phyloP scores from a whole-genome alignment of 2,329 filamentous ascomycete genomes.

The Beauveria pseudobassiana region DNA sequence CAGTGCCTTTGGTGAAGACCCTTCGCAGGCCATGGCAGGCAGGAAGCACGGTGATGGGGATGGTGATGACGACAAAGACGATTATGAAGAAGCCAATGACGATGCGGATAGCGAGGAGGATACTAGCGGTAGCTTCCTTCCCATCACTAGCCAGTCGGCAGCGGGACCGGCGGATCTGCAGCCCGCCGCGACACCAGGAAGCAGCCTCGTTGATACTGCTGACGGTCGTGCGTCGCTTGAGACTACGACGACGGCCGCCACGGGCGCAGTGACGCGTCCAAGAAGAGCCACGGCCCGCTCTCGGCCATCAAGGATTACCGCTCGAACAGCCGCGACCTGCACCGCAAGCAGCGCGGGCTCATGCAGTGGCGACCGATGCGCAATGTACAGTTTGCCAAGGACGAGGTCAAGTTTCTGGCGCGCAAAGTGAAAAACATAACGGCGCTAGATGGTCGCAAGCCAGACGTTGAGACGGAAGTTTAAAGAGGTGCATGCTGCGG shows the following conservation, averaged over 20 bases:
- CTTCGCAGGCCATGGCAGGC: slow-evolving; percentile 40
- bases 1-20: slow-evolving; percentile 76
- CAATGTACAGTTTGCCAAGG: slow-evolving; percentile 78
- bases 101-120: slow-evolving; percentile 26
- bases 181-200: slow-evolving; percentile 18
- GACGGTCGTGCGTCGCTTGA: slow-evolving; percentile 30
- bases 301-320: slow-evolving; percentile 56
- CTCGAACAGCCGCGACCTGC: slow-evolving; percentile 63
- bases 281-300: slow-evolving; percentile 34
- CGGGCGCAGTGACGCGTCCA: slow-evolving; percentile 20
- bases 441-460: slow-evolving; percentile 71
- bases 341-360: slow-evolving; percentile 77
- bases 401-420: slow-evolving; percentile 74
- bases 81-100: slow-evolving; percentile 29
- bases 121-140: slow-evolving; percentile 46
- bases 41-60: slow-evolving; percentile 20
- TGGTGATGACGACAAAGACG: slow-evolving; percentile 31
- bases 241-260: slow-evolving; percentile 28
- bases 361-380: slow-evolving; percentile 95
- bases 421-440: slow-evolving; percentile 70
- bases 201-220: slow-evolving; percentile 20
- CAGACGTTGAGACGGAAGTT: slow-evolving; percentile 77
- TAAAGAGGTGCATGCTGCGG: slow-evolving; percentile 19
- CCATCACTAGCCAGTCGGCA: slow-evolving; percentile 45
- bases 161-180: not conserved